These are phyloP conservation scores for Fraxinus greggii DNA, from an alignment of 305 asterid genomes.

Conservation along the genomic window DNA sequence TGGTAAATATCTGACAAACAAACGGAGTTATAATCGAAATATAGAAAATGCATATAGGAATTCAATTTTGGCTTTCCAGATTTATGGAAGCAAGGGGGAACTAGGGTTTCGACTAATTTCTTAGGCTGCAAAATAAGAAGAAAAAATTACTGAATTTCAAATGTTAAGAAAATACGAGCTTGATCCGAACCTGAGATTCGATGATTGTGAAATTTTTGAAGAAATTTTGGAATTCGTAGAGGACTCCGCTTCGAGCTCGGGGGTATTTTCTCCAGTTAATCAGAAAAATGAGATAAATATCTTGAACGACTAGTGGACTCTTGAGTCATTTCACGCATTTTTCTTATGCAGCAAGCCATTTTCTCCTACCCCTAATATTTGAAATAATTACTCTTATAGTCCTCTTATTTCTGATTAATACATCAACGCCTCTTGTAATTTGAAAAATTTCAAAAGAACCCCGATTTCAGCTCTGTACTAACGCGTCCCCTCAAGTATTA, in stretches of 20 bases:
- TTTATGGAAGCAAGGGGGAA: neutral
- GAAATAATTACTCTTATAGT: neutral
- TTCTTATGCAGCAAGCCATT: constrained; percentile 2
- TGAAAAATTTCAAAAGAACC: neutral
- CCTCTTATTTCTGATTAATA: neutral
- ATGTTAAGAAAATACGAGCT: neutral
- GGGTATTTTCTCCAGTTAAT: neutral
- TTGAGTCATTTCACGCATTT: neutral
- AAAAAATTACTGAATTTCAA: neutral
- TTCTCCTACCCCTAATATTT: neutral
- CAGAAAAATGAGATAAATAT: neutral
- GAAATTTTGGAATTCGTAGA: constrained; percentile 15
- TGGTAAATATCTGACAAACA: constrained; percentile 39
- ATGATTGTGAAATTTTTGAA: constrained; percentile 6
- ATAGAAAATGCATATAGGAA: constrained; percentile 24
- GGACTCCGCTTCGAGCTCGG: constrained; percentile 8
- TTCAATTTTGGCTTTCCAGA: neutral
- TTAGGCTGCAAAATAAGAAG: constrained; percentile 36
- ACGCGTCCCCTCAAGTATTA: too few species aligned
- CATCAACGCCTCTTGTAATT: neutral
- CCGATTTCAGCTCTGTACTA: neutral
- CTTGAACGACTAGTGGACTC: neutral
- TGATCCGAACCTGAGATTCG: constrained; percentile 34
- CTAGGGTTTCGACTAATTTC: constrained; percentile 17
- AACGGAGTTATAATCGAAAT: neutral